Conservation (phyloP, 441 rosid species). For the Euphorbia celastroides region DNA sequence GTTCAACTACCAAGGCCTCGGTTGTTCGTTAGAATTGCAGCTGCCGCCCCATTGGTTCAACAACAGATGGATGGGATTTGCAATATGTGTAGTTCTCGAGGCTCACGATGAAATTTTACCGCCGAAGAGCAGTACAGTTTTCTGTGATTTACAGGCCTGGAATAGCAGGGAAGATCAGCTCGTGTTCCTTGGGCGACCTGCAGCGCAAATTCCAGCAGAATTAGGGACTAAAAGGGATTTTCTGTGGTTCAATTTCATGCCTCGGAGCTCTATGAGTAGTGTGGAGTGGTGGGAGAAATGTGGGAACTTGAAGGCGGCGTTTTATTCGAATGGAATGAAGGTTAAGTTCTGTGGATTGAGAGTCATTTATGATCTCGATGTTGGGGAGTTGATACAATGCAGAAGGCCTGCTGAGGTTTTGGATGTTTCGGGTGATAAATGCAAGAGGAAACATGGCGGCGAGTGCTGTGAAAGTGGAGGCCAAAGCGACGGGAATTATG, state of each 20-base stretch:
- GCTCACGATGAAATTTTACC: not conserved
- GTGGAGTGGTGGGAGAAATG: slow-evolving; percentile 9
- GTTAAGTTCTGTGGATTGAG: slow-evolving; percentile 14
- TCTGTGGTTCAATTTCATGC: slow-evolving; percentile 18
- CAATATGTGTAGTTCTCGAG: slow-evolving; percentile 14
- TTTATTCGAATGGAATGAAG: slow-evolving; percentile 11
- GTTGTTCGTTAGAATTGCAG: slow-evolving; percentile 12
- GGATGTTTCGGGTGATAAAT: not conserved
- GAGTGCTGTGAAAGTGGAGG: not conserved
- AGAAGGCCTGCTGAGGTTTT: not conserved
- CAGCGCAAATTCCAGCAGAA: not conserved
- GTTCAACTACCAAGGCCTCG: slow-evolving; percentile 12
- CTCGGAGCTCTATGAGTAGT: not conserved
- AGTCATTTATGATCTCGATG: slow-evolving; percentile 11
- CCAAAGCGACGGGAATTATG: not conserved
- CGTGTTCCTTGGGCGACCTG: slow-evolving; percentile 8
- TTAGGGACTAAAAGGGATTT: not conserved
- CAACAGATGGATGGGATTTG: slow-evolving; percentile 18
- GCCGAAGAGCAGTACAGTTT: slow-evolving; percentile 1
- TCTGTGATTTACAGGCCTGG: slow-evolving; percentile 15
- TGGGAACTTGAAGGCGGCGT: slow-evolving; percentile 4
- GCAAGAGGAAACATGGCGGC: not conserved
- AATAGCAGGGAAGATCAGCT: not conserved
- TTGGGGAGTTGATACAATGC: slow-evolving; percentile 12
- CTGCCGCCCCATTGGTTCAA: slow-evolving; percentile 14